Evolutionary conservation across 805 yeast genomes (phyloP).

Genomic region (Saccharomyces paradoxus): DNA sequence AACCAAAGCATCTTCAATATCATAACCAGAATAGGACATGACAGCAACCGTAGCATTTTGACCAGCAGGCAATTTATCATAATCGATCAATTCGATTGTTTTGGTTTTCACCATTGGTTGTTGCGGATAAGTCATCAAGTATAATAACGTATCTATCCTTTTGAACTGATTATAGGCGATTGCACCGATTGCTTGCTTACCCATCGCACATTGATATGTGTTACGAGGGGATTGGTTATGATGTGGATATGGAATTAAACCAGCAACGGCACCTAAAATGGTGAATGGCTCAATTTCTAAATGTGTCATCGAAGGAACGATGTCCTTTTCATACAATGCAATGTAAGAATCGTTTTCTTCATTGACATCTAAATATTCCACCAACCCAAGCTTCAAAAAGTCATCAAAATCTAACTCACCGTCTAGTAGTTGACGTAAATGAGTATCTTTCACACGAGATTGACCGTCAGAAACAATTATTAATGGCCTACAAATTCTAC

Average conservation of each 20-base stretch:
- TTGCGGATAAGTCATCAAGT: conserved; percentile 97
- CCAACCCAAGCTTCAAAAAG: conserved; percentile 74
- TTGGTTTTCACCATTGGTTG: conserved; percentile 98
- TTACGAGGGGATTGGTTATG: conserved; percentile 99
- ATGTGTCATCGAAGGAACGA: conserved; percentile 59
- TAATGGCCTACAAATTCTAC: conserved; percentile 93
- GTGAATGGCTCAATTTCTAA: conserved; percentile 94
- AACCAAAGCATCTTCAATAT: conserved; percentile 97
- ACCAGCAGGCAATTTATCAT: conserved; percentile 96
- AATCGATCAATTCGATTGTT: conserved; percentile 89
- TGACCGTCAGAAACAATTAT: conserved; percentile 73
- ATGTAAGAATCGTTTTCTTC: conserved; percentile 93
- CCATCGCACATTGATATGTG: conserved; percentile 99
- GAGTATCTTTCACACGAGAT: conserved; percentile 65
- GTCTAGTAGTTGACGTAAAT: conserved; percentile 49
- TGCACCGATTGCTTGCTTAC: conserved; percentile 99
- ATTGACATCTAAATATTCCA: conserved; percentile 92
- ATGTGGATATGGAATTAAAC: conserved; percentile 98
- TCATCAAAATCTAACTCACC: conserved; percentile 89
- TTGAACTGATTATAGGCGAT: conserved; percentile 94
- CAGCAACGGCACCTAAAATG: conserved; percentile 97
- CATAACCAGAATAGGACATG: conserved; percentile 97
- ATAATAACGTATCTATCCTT: conserved; percentile 87
- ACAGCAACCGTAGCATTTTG: conserved; percentile 98
- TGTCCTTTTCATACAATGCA: conserved; percentile 77